Evolutionary conservation across 345 rosid genomes (phyloP).

Genomic region (Toxicodendron radicans): DNA sequence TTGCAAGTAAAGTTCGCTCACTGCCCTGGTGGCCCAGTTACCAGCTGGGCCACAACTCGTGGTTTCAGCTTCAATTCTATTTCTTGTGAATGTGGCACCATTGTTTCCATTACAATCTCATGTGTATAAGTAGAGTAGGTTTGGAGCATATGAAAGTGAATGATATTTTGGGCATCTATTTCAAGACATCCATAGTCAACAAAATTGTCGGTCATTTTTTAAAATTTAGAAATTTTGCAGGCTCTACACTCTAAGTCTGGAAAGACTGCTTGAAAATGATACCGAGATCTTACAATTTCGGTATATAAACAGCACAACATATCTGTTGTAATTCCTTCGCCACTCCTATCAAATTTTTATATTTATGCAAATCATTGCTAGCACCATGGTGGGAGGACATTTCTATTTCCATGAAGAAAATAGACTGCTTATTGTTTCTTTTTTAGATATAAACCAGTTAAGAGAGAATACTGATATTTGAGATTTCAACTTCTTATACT

Average conservation of each 20-base stretch:
- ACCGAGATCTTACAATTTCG: background rate
- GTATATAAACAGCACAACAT: background rate
- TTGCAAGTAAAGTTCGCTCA: too few species aligned
- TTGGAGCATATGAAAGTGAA: background rate
- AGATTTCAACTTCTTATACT: background rate
- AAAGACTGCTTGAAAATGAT: background rate
- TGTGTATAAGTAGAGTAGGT: background rate
- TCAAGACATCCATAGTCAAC: background rate
- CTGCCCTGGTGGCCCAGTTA: too few species aligned
- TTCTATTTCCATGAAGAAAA: background rate
- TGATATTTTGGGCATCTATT: background rate
- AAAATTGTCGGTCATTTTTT: background rate
- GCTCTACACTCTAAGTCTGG: background rate
- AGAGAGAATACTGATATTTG: background rate
- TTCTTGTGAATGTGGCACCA: background rate
- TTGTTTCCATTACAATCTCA: background rate
- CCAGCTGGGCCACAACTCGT: too few species aligned
- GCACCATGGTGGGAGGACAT: background rate
- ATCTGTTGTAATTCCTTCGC: background rate
- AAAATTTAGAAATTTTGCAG: background rate
- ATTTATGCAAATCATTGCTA: background rate
- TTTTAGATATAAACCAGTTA: background rate
- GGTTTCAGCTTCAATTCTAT: too few species aligned
- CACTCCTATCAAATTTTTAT: background rate
- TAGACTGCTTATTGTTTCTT: background rate